Evolutionary conservation across 768 basidiomycete species (phyloP).

Genomic region (Leucosporidium scottii): DNA sequence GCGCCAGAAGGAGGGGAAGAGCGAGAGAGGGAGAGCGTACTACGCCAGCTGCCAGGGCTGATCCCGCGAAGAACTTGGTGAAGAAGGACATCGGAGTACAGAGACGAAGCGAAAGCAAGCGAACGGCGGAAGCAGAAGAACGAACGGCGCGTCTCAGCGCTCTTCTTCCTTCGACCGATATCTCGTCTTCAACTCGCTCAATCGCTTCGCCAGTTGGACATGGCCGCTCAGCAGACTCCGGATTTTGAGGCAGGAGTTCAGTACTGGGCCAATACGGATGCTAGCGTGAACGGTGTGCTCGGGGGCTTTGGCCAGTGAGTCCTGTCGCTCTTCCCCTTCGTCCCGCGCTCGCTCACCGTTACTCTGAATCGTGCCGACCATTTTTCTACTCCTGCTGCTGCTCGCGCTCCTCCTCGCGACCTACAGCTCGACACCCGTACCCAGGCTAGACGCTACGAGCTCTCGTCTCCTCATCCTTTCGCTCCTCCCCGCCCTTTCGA

Average conservation of each 20-base stretch:
- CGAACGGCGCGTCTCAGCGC: no score
- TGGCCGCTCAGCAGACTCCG: constrained; percentile 40
- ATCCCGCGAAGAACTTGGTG: not conserved
- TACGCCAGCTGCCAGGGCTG: not conserved
- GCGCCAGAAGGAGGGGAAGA: not conserved
- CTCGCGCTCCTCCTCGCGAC: not conserved
- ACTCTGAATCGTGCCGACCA: no score
- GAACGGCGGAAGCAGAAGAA: not conserved
- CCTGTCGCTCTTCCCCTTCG: not conserved
- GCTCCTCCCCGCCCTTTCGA: constrained; percentile 69
- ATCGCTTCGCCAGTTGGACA: no score
- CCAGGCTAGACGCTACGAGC: constrained; percentile 80
- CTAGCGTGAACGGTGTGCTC: constrained; percentile 78
- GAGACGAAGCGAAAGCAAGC: not conserved
- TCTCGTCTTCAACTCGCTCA: not conserved
- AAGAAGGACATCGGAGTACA: not conserved
- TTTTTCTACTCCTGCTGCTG: no score
- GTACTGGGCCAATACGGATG: constrained; percentile 79
- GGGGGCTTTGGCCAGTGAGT: constrained; percentile 46
- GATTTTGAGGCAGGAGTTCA: constrained; percentile 67
- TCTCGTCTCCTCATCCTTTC: constrained; percentile 80
- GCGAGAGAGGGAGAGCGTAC: no score
- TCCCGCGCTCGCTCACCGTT: no score
- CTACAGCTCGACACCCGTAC: constrained; percentile 50
- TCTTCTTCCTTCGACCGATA: not conserved